Percentiles rank a stretch among this genome's conserved stretches.
Evolutionary conservation across 2,329 filamentous ascomycete species (phyloP).

Genomic region (Aspergillus vadensis): DNA sequence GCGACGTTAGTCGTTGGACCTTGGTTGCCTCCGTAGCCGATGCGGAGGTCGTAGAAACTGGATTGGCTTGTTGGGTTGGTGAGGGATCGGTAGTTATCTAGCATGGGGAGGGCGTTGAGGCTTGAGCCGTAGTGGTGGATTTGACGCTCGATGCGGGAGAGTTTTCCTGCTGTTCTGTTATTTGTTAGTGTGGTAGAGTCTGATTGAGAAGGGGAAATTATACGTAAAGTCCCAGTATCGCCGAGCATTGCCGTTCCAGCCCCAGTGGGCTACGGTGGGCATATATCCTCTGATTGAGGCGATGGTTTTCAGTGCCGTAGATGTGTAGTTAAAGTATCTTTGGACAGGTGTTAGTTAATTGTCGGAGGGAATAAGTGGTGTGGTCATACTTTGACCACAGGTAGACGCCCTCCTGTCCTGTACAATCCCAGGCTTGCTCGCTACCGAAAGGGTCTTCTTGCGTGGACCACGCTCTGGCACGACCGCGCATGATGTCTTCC

Average conservation of each 20-base stretch:
- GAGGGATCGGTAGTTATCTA: constrained; percentile 51
- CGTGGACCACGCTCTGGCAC: constrained; percentile 55
- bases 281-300: constrained; percentile 59
- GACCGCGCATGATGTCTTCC: constrained; percentile 50
- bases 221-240: constrained; percentile 62
- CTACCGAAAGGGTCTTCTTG: constrained; percentile 59
- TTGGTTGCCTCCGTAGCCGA: constrained; percentile 57
- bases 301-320: constrained; percentile 55
- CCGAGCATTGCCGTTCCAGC: constrained; percentile 63
- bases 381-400: constrained; percentile 55
- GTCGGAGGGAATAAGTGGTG: too few species aligned
- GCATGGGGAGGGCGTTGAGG: constrained; percentile 59
- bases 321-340: constrained; percentile 52
- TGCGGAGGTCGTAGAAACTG: constrained; percentile 55
- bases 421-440: constrained; percentile 66
- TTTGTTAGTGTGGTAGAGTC: too few species aligned
- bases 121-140: constrained; percentile 64
- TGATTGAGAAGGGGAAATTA: too few species aligned
- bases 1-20: constrained; percentile 60
- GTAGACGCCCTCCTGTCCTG: constrained; percentile 63
- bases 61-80: constrained; percentile 35
- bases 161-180: constrained; percentile 44
- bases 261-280: constrained; percentile 63
- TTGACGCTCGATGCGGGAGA: constrained; percentile 49
- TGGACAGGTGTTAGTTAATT: not conserved